phyloP scores from a whole-genome alignment of 2,329 filamentous ascomycete genomes.

The Sordariomycetes sp. region DNA sequence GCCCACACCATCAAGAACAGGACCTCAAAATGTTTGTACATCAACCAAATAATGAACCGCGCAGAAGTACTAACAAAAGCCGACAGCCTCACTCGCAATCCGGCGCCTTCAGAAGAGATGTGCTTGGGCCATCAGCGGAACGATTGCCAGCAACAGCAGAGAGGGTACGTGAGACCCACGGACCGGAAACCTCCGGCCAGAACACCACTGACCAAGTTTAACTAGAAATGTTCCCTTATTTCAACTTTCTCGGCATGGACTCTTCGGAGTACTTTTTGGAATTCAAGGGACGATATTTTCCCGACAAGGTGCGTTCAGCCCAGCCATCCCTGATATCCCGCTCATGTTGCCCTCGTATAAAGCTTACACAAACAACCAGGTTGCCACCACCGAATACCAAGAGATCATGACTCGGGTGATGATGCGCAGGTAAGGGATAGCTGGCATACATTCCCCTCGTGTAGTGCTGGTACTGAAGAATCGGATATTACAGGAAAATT shows the following conservation, averaged over 20 bases:
- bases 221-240: slow-evolving; percentile 24
- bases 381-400: not conserved
- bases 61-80: too few species aligned
- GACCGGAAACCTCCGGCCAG: not conserved
- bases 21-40: slow-evolving; percentile 16
- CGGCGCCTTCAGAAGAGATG: not conserved
- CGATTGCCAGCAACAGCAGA: not conserved
- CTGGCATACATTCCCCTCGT: not conserved
- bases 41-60: not conserved
- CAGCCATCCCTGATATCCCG: not conserved
- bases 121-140: not conserved
- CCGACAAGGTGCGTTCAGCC: not conserved
- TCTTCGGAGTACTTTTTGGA: slow-evolving; percentile 4
- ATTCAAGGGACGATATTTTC: not conserved
- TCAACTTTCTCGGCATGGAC: slow-evolving; percentile 17
- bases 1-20: slow-evolving; percentile 45
- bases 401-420: not conserved
- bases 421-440: not conserved
- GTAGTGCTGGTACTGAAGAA: not conserved
- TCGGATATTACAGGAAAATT: not conserved
- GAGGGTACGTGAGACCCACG: not conserved
- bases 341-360: not conserved
- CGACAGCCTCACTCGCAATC: not conserved
- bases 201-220: not conserved
- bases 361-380: not conserved